Percentiles rank a stretch among this genome's conserved stretches.
Evolutionary conservation across 331 rosid genomes (phyloP).

Genomic region (Phaseolus coccineus): DNA sequence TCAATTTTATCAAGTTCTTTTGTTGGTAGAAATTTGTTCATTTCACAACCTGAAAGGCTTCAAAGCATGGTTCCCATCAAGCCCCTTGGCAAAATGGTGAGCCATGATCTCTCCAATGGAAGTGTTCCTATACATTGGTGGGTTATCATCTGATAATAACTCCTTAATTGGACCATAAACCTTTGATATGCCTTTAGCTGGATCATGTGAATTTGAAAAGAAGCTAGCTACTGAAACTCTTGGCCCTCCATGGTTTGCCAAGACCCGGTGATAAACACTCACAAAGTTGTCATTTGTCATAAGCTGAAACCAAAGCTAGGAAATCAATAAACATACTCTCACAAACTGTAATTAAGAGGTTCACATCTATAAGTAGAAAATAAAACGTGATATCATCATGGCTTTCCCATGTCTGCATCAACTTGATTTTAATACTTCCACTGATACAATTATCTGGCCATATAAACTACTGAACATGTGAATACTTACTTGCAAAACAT

Average conservation of each 20-base stretch:
- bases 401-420: not conserved
- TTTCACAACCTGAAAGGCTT: conserved; percentile 48
- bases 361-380: not conserved
- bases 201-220: conserved; percentile 20
- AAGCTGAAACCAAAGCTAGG: conserved; percentile 43
- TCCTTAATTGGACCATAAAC: conserved; percentile 62
- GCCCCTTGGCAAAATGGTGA: conserved; percentile 39
- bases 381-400: not conserved
- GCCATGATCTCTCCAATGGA: conserved; percentile 36
- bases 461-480: not conserved
- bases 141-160: conserved; percentile 52
- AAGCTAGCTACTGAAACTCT: conserved; percentile 59
- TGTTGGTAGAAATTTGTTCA: not conserved
- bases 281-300: conserved; percentile 59
- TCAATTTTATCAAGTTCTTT: not conserved
- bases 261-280: conserved; percentile 61
- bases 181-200: not conserved
- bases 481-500: conserved; percentile 57
- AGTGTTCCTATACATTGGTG: conserved; percentile 45
- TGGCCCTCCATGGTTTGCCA: conserved; percentile 50
- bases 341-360: not conserved
- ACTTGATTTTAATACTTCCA: not conserved
- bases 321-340: conserved; percentile 17
- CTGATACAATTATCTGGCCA: not conserved
- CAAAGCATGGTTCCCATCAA: conserved; percentile 49